These are phyloP conservation scores for Monilinia aucupariae DNA, from an alignment of 2,329 filamentous ascomycete genomes.

Conservation along the genomic window DNA sequence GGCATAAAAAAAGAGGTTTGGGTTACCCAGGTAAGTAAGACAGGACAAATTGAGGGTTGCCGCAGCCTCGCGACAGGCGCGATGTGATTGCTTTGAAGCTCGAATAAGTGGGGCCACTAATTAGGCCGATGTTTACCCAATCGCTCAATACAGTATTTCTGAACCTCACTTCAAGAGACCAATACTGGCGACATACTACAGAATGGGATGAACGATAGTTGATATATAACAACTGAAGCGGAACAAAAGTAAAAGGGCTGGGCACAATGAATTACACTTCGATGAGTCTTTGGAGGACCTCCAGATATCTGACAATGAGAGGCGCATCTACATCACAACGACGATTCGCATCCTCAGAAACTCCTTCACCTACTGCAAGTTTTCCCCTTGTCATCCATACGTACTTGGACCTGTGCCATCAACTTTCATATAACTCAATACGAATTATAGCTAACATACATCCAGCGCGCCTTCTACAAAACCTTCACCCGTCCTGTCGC, in stretches of 20 bases:
- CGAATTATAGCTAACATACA: neutral
- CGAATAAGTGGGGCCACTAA: neutral
- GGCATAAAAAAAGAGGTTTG: no score
- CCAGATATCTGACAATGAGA: neutral
- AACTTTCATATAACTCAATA: neutral
- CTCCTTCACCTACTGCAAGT: conserved; percentile 14
- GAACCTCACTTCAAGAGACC: conserved; percentile 1
- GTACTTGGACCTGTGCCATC: neutral
- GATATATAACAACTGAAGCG: neutral
- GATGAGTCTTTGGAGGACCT: conserved; percentile 1
- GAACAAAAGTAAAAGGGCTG: neutral
- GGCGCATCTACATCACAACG: neutral
- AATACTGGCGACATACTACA: neutral
- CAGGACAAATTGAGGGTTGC: neutral
- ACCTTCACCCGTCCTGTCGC: conserved; percentile 67
- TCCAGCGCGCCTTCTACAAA: conserved; percentile 64
- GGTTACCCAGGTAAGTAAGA: no score
- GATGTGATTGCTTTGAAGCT: conserved; percentile 2
- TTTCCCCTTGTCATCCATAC: neutral
- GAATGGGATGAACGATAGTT: conserved; percentile 4
- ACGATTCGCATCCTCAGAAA: conserved; percentile 9
- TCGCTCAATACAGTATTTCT: neutral
- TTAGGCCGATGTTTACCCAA: neutral
- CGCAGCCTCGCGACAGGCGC: conserved; percentile 4
- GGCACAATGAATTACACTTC: conserved; percentile 8